Evolutionary conservation across 768 basidiomycete species (phyloP), one percentile per base, ranked within the genome.

Genomic region (Candolleomyces eurysporus): DNA sequence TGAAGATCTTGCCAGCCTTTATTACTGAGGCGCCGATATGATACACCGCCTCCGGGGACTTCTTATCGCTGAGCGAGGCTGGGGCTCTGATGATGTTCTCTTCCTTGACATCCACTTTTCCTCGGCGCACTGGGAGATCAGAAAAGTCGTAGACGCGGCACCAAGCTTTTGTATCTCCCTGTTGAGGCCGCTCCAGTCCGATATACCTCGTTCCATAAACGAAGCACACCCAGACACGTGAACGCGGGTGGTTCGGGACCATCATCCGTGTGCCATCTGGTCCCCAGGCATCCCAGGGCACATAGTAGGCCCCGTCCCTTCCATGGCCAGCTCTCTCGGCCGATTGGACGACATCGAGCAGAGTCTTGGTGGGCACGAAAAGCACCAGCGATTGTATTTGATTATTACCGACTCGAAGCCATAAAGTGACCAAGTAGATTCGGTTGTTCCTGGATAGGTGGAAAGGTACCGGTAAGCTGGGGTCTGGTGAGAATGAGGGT

Each of bases 171-270:
- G 53, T 53, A 54, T 56, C 57, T 54, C 65, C 48, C 30, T 58
- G 48, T 22, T 67, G 49, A 30, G 40, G 36, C 39, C 60, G 43
- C 48, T 65, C 63, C n/a, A 62, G 43, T 64, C 73, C 50, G 63
- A 75, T 62, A 76, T 78, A 84, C 61, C 75, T 78, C 26, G 75
- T 75, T 21, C 84, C 85, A 64, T 77, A 78, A 19, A 85, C 79
- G 64, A 84, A 84, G 71, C 85, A 87, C 9, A 84, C 83, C 85
- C 85, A 87, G n/a, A 76, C 68, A 26, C 68, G 63, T 13, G 80
- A 79, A 40, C 71, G 76, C 42, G 71, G 69, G 61, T 62, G 59
- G 46, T 22, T 57, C 10, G 71, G 68, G 7, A 71, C 70, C 32
- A 82, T 65, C 64, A 86, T 68, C 30, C 84, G 80, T 9, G 81